Evolutionary conservation across 2,329 filamentous ascomycete genomes (phyloP), one percentile per base, ranked within the genome.

Genomic region (Teratosphaeria destructans): DNA sequence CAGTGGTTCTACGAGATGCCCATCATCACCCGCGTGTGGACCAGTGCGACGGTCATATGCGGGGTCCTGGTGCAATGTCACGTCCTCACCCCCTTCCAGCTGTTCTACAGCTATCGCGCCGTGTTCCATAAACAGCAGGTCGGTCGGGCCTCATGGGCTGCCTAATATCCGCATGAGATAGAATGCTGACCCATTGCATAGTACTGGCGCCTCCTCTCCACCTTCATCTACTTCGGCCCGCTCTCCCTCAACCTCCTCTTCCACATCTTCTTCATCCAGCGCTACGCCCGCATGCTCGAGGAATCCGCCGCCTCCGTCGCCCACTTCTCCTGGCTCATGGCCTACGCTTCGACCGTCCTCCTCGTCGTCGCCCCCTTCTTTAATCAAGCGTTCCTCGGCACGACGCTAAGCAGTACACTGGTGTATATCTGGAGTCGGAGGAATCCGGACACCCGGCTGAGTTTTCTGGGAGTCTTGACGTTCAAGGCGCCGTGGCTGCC

Each of bases 1-100:
- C 88, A 93, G 67, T 99, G 94, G 94, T 97, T 96, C 76, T 96
- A 90, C 82, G 94, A 99, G 75, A 96, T 96, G 88, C 94, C 94
- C 3, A 85, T 94, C 29, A 95, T 92, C 75, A 99, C 94, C 43
- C 82, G 94, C 62, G 95, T 89, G 87, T 99, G 94, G 94, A 97
- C 94, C 26, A 92, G 90, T 27, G 91, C 92, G 4, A 95, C 92
- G 0, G 85, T 97, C 52, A 79, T 90, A 60, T 94, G 88, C 11
- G 95, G 91, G 66, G 85, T 91, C 16, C 78, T 97, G 67, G 91
- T 97, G 5, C 94, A 97, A 75, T 97, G 91, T 76, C 86, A 95
- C 69, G 86, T 97, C 73, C 79, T 97, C 64, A 94, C 89, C 14
- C 90, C 92, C 8, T 96, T 95, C 71, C 92, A 97, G 77, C 84